phyloP scores from a whole-genome alignment of 768 basidiomycete species.

The Suillus subalutaceus region DNA sequence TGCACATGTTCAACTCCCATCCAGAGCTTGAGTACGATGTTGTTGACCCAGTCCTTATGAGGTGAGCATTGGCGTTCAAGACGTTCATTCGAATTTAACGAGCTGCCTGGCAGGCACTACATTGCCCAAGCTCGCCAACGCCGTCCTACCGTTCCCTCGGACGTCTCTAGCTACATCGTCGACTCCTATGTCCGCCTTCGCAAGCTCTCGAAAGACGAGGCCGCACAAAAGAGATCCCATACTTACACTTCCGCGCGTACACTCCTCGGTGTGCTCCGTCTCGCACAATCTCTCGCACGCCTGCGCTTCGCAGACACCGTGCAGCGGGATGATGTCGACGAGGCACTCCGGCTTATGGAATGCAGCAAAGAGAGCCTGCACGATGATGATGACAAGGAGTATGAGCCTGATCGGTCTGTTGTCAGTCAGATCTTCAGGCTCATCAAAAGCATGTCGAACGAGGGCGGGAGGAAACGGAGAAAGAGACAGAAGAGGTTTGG shows the following conservation, averaged over 20 bases:
- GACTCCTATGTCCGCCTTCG: slow-evolving; percentile 95
- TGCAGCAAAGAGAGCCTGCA: slow-evolving; percentile 91
- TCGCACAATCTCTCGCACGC: slow-evolving; percentile 93
- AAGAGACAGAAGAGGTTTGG: slow-evolving; percentile 60
- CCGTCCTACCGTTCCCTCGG: slow-evolving; percentile 87
- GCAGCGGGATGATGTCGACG: slow-evolving; percentile 88
- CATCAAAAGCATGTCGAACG: slow-evolving; percentile 81
- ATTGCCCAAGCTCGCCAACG: slow-evolving; percentile 89
- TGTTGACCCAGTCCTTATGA: slow-evolving; percentile 85
- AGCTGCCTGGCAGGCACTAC: slow-evolving; percentile 68
- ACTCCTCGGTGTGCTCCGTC: slow-evolving; percentile 89
- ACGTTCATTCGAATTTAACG: slow-evolving; percentile 13
- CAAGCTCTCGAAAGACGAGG: slow-evolving; percentile 90
- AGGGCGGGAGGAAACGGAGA: slow-evolving; percentile 41
- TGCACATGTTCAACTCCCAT: slow-evolving; percentile 94
- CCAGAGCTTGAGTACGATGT: slow-evolving; percentile 85
- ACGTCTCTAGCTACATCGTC: slow-evolving; percentile 91
- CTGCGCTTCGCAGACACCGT: slow-evolving; percentile 84
- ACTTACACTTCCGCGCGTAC: slow-evolving; percentile 97
- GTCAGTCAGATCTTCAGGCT: slow-evolving; percentile 87
- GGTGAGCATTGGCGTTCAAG: slow-evolving; percentile 47
- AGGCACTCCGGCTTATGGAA: slow-evolving; percentile 96
- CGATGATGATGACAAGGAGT: slow-evolving; percentile 74
- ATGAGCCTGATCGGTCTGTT: slow-evolving; percentile 75
- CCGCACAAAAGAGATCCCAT: slow-evolving; percentile 84